Evolutionary conservation across 176 grass and related monocot species (phyloP), one percentile per base, ranked within the genome.

Genomic region (Echinochloa phyllopogon): DNA sequence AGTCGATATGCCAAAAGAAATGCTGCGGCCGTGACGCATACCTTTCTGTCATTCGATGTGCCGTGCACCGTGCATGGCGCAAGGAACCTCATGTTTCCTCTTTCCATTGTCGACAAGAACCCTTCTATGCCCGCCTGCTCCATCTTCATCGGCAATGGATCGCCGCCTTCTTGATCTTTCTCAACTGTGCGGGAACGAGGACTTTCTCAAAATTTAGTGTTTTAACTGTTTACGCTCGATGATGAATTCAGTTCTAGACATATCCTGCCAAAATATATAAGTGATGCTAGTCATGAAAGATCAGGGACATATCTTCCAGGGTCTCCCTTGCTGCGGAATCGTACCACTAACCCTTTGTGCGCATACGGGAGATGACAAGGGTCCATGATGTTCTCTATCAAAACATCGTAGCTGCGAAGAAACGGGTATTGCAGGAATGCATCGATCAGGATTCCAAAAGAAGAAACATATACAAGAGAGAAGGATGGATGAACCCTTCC

Each of bases 381-480:
- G 81, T 97, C 95, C 95, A 97, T 94, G 38, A 97, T 86, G 78
- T 97, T 97, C 86, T 97, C 95, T 11, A 73, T 75, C 84, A 97
- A 50, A 50, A 97, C 56, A 80, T 97, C 95, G n/a, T 94, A 94
- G 16, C 92, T 97, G 84, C 29, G 29, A 33, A 33, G 29, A 33
- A 33, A 33, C 29, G 29, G 29, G 29, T 33, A 33, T 33, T 33
- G 29, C 29, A 33, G 29, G 2, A 33, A 33, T 33, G 29, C 29
- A 33, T 33, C n/a, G n/a, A n/a, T n/a, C 29, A 33, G 29, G 29
- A 33, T 33, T 33, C 29, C 29, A 33, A 33, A 33, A 33, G 1
- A 33, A 33, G 29, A 33, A 33, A 33, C 29, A 33, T 33, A 33
- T 33, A 33, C 29, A 33, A 33, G 2, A 33, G 2, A 1, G 29